These are phyloP conservation scores for Tubosaeta sp. DNA, from an alignment of 768 basidiomycete genomes.

Conservation along the genomic window DNA sequence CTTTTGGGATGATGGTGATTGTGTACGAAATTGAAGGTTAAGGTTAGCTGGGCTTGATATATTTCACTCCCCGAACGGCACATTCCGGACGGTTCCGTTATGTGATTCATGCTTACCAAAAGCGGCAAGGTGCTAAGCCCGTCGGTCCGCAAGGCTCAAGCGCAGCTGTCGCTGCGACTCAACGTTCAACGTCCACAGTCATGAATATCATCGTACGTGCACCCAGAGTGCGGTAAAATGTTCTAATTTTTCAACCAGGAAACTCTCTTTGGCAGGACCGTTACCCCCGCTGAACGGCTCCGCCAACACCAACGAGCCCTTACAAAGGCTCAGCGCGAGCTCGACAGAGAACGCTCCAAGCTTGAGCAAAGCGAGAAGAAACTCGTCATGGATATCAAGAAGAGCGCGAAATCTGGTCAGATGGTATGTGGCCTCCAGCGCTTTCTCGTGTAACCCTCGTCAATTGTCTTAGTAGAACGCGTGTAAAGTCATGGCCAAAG, in stretches of 20 bases:
- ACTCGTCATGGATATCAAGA: conserved; percentile 92
- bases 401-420: conserved; percentile 92
- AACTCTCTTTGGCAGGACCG: conserved; percentile 88
- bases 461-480: conserved; percentile 63
- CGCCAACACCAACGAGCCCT: conserved; percentile 95
- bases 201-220: conserved; percentile 74
- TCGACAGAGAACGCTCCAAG: conserved; percentile 91
- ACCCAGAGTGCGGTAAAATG: not conserved
- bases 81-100: conserved; percentile 1
- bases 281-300: conserved; percentile 94
- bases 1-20: conserved; percentile 21
- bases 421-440: conserved; percentile 51
- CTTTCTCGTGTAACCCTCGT: conserved; percentile 5
- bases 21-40: conserved; percentile 22
- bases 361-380: conserved; percentile 98
- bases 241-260: conserved; percentile 53
- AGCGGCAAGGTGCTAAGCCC: not conserved
- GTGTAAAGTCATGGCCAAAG: conserved; percentile 99
- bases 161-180: conserved; percentile 10
- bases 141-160: not conserved
- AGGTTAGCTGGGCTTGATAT: conserved; percentile 17
- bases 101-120: not conserved
- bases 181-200: conserved; percentile 20
- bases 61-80: conserved; percentile 19
- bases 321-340: conserved; percentile 95